phyloP scores from a whole-genome alignment of 306 rosid species.

The Gleditsia sinensis region DNA sequence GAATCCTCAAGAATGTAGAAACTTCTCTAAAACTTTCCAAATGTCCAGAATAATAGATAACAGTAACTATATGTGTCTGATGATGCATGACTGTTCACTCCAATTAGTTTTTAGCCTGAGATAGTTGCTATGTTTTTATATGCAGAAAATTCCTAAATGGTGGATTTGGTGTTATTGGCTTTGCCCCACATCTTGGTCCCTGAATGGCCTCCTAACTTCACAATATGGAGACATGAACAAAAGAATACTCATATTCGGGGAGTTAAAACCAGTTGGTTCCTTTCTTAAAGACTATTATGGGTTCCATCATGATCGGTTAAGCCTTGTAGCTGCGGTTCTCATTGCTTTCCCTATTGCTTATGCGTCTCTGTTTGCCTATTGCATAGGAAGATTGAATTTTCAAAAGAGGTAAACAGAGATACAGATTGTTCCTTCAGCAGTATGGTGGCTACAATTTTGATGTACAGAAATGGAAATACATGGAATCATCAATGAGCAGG shows the following conservation, averaged over 20 bases:
- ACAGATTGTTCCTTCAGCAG: constrained; percentile 31
- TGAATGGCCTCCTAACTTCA: constrained; percentile 70
- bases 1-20: neutral
- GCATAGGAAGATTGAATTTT: constrained; percentile 59
- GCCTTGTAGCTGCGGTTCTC: constrained; percentile 58
- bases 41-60: constrained; percentile 18
- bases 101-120: constrained; percentile 9
- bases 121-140: neutral
- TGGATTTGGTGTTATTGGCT: constrained; percentile 88
- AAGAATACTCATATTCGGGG: constrained; percentile 64
- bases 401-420: constrained; percentile 51
- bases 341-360: constrained; percentile 60
- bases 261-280: constrained; percentile 46
- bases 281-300: constrained; percentile 63
- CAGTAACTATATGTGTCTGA: constrained; percentile 12
- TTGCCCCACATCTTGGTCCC: constrained; percentile 76
- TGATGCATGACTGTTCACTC: neutral
- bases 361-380: constrained; percentile 62
- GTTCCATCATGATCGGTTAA: constrained; percentile 54
- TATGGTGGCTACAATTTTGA: constrained; percentile 32
- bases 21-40: neutral
- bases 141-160: constrained; percentile 93
- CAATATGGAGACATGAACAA: constrained; percentile 56
- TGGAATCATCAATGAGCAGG: constrained; percentile 21
- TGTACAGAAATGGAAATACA: constrained; percentile 24